Evolutionary conservation across 495 filamentous ascomycete species (phyloP), one percentile per base, ranked within the genome.

Genomic region (Penicillium tannophilum): DNA sequence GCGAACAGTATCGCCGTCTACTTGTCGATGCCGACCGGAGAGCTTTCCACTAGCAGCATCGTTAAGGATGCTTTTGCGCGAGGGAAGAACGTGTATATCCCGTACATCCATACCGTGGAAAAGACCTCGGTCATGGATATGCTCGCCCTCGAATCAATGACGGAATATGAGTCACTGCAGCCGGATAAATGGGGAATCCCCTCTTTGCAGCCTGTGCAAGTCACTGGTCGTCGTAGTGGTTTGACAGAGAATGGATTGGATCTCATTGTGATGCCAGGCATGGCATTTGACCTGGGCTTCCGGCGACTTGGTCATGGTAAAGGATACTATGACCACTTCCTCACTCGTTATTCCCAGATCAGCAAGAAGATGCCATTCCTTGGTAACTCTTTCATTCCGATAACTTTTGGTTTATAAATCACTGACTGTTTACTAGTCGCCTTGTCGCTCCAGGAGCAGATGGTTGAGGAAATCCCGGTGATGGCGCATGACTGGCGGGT

Each of bases 321-420:
- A 78, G 94, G 94, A 45, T 98, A 92, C 73, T 98, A 98, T 83
- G 94, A 98, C 74, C 87, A 84, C 75, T 98, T 95, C 71, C 73
- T 98, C 68, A 80, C 86, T 58, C 84, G 86, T 63, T 95, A 92
- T 74, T 76, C 75, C 31, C 69, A 76, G 60, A 73, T 74, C 62
- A 65, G 57, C 57, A 60, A 62, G 35, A 78, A 76, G 56, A 87
- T 89, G 85, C 89, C 87, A 61, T 82, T 84, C 74, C 79, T 87
- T 44, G 82, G 85, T 88, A 76, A 49, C 20, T 12, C 0, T 36
- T 1, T 4, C 10, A 36, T 10, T 4, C 9, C 3, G 9, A 14
- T 11, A 0, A 3, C 4, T 36, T 11, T 12, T 14, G 3, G 3
- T 14, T 36, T 36, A 36, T 24, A 8, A 55, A 44, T 36, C n/a